Conservation (phyloP, 768 basidiomycete species). For the Leccinum obscurum region DNA sequence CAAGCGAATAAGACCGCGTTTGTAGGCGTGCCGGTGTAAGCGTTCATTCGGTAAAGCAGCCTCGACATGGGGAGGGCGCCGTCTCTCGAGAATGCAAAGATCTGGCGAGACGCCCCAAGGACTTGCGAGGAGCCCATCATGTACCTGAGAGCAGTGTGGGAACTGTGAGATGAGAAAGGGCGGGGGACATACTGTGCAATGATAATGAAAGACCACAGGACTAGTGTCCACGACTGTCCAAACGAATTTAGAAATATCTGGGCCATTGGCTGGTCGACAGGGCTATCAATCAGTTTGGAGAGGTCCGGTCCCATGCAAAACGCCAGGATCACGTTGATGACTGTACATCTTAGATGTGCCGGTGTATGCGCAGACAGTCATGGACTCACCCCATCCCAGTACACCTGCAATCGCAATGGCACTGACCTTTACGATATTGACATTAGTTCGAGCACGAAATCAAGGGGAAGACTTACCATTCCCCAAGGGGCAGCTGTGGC, state of each 20-base stretch:
- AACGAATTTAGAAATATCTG: slow-evolving; percentile 41
- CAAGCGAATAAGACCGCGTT: background rate
- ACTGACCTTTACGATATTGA: slow-evolving; percentile 16
- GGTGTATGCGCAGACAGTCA: background rate
- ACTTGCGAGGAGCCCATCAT: slow-evolving; percentile 23
- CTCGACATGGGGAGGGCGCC: background rate
- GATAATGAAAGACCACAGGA: slow-evolving; percentile 53
- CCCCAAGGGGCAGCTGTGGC: slow-evolving; percentile 56
- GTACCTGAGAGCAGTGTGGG: slow-evolving; percentile 28
- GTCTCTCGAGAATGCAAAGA: background rate
- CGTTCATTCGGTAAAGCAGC: background rate
- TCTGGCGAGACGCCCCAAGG: background rate
- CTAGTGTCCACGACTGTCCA: slow-evolving; percentile 43
- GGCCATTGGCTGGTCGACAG: slow-evolving; percentile 44
- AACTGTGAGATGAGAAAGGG: background rate
- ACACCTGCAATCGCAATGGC: slow-evolving; percentile 46
- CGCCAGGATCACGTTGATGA: slow-evolving; percentile 51
- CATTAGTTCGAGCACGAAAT: background rate
- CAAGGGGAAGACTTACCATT: slow-evolving; percentile 38
- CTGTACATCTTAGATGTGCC: slow-evolving; percentile 19
- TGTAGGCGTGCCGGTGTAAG: background rate
- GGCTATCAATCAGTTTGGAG: slow-evolving; percentile 33
- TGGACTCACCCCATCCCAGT: slow-evolving; percentile 43
- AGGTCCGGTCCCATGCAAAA: slow-evolving; percentile 59
- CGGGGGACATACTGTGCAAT: slow-evolving; percentile 39